These are phyloP conservation scores for Parafenestella ontariensis DNA, from an alignment of 2,329 filamentous ascomycete genomes.

Conservation along the genomic window DNA sequence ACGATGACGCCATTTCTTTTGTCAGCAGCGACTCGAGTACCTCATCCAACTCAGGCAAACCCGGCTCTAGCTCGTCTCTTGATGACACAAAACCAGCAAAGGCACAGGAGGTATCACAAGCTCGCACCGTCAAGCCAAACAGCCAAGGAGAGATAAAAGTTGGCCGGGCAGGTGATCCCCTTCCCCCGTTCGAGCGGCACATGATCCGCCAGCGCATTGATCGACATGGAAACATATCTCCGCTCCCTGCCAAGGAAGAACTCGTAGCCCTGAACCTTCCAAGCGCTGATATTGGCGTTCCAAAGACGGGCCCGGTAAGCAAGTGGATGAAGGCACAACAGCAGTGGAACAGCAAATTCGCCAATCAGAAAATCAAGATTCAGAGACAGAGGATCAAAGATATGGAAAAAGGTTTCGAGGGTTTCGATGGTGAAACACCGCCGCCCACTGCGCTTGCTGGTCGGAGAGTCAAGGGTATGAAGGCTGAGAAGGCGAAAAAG, in stretches of 20 bases:
- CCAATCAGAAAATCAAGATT: slow-evolving; percentile 71
- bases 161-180: slow-evolving; percentile 83
- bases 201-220: slow-evolving; percentile 94
- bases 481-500: slow-evolving; percentile 61
- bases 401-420: slow-evolving; percentile 73
- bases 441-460: slow-evolving; percentile 85
- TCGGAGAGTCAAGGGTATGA: slow-evolving; percentile 62
- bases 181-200: slow-evolving; percentile 79
- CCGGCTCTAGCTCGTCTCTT: slow-evolving; percentile 24
- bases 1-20: slow-evolving; percentile 78
- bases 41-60: slow-evolving; percentile 21
- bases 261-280: slow-evolving; percentile 72
- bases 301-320: slow-evolving; percentile 79
- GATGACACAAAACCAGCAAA: slow-evolving; percentile 33
- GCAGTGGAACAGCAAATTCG: slow-evolving; percentile 76
- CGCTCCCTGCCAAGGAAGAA: slow-evolving; percentile 68
- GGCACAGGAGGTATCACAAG: slow-evolving; percentile 19
- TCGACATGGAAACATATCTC: slow-evolving; percentile 75
- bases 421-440: slow-evolving; percentile 75
- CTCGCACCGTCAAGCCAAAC: slow-evolving; percentile 23
- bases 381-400: slow-evolving; percentile 78
- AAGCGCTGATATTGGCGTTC: slow-evolving; percentile 72
- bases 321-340: slow-evolving; percentile 82
- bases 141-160: slow-evolving; percentile 53
- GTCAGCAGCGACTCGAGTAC: slow-evolving; percentile 65